Evolutionary conservation across 768 basidiomycete genomes (phyloP), one percentile per base, ranked within the genome.

Genomic region (Candolleomyces eurysporus): DNA sequence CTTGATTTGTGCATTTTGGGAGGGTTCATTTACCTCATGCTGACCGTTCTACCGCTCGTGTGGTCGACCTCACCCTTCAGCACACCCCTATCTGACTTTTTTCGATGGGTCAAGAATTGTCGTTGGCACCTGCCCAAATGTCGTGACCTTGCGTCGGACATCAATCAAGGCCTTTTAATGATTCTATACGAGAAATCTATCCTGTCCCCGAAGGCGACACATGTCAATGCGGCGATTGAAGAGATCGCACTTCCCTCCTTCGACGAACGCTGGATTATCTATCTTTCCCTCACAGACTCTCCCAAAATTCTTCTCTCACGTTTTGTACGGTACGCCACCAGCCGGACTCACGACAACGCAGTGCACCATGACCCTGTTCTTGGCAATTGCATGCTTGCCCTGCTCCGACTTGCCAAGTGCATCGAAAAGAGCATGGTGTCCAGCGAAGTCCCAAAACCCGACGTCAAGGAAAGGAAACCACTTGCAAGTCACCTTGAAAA

Each of bases 101-200:
- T 55, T 36, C 50, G 5, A 14, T n/a, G 50, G n/a, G 5, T 51
- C 45, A 46, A 46, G 45, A 13, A 5, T 5, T 36, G 11, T 2
- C 26, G 6, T n/a, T 6, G 45, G 45, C 5, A 5, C 5, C 17
- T 9, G 4, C n/a, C 36, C 13, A n/a, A 10, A 10, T 14, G 2
- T 6, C n/a, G n/a, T n/a, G n/a, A 19, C n/a, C 30, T 10, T 17
- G 32, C 3, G 31, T 32, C 30, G 52, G 52, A 49, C 13, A 45
- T 49, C 4, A 48, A 46, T 13, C 22, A 43, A 4, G 22, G 19
- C 22, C 48, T 61, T 2, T 45, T n/a, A 6, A 42, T 39, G 14
- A 61, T 61, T 11, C 39, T 56, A 43, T 52, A 43, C 54, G 40
- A 16, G 7, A 55, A 49, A 36, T 21, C 57, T n/a, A 50, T 61